Percentiles rank a stretch among this genome's conserved stretches.
Conservation (phyloP, 345 rosid species). For the Eucalyptus curtisii region DNA sequence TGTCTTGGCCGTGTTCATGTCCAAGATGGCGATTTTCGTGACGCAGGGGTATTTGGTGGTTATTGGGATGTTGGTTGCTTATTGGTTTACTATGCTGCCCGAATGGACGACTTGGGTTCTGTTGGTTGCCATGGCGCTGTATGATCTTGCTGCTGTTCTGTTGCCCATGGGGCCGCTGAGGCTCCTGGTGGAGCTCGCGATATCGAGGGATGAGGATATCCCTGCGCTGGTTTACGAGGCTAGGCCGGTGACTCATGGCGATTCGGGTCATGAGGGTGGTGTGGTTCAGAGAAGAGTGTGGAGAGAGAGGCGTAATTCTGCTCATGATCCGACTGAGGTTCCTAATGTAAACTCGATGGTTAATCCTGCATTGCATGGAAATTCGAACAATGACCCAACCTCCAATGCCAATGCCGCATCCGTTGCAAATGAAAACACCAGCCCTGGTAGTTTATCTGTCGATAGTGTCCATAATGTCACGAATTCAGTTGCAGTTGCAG, state of each 20-base stretch:
- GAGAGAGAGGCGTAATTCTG: slow-evolving; percentile 37
- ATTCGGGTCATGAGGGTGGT: slow-evolving; percentile 10
- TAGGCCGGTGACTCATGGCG: slow-evolving; percentile 47
- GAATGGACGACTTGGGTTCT: slow-evolving; percentile 96
- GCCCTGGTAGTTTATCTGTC: background rate
- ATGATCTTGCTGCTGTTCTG: slow-evolving; percentile 90
- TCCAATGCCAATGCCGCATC: background rate
- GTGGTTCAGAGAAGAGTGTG: slow-evolving; percentile 53
- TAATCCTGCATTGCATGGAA: background rate
- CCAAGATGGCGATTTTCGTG: slow-evolving; percentile 79
- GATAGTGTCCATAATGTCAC: background rate
- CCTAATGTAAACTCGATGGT: background rate
- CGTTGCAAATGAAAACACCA: background rate
- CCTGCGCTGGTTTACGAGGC: slow-evolving; percentile 94
- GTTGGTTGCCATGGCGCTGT: slow-evolving; percentile 73
- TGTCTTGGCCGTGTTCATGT: slow-evolving; percentile 76
- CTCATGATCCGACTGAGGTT: background rate
- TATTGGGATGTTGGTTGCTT: slow-evolving; percentile 85
- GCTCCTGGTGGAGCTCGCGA: slow-evolving; percentile 88
- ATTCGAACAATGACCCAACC: background rate
- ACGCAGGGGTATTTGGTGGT: slow-evolving; percentile 75
- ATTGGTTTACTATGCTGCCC: slow-evolving; percentile 82
- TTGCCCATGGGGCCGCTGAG: slow-evolving; percentile 89
- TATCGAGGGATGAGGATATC: slow-evolving; percentile 93
- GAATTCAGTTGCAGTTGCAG: slow-evolving; percentile 10